These are phyloP conservation scores for Parafenestella ontariensis DNA, from an alignment of 2,329 filamentous ascomycete genomes.

Conservation along the genomic window DNA sequence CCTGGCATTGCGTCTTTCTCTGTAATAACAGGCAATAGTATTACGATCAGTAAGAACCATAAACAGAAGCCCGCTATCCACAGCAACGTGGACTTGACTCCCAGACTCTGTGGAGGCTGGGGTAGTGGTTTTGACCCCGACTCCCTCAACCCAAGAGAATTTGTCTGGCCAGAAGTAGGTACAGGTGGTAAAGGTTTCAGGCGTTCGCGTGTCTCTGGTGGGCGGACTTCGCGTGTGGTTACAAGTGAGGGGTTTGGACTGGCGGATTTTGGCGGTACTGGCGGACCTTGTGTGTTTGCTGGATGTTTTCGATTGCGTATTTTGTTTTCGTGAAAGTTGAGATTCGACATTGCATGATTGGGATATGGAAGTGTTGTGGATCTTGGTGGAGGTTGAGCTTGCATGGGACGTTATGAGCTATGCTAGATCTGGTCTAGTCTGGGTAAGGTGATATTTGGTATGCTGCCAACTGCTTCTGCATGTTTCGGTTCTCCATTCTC, in stretches of 20 bases:
- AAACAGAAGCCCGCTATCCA: slow-evolving; percentile 23
- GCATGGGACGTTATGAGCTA: neutral
- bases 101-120: slow-evolving; percentile 4
- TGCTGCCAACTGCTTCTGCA: neutral
- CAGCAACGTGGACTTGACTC: slow-evolving; percentile 7
- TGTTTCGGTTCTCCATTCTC: neutral
- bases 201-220: neutral
- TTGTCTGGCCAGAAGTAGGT: neutral
- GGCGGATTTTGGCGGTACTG: slow-evolving; percentile 8
- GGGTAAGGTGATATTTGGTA: neutral
- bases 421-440: neutral
- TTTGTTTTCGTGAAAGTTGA: neutral
- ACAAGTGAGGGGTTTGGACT: neutral
- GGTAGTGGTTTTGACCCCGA: slow-evolving; percentile 21
- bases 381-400: neutral
- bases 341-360: neutral
- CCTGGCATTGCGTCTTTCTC: slow-evolving; percentile 39
- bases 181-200: slow-evolving; percentile 23
- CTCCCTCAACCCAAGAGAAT: neutral
- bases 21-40: slow-evolving; percentile 34
- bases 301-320: slow-evolving; percentile 1
- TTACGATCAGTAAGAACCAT: slow-evolving; percentile 35
- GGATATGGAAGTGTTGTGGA: neutral
- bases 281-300: neutral
- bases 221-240: neutral